These are phyloP conservation scores for Suillus occidentalis DNA, from an alignment of 768 basidiomycete species.

Conservation along the genomic window DNA sequence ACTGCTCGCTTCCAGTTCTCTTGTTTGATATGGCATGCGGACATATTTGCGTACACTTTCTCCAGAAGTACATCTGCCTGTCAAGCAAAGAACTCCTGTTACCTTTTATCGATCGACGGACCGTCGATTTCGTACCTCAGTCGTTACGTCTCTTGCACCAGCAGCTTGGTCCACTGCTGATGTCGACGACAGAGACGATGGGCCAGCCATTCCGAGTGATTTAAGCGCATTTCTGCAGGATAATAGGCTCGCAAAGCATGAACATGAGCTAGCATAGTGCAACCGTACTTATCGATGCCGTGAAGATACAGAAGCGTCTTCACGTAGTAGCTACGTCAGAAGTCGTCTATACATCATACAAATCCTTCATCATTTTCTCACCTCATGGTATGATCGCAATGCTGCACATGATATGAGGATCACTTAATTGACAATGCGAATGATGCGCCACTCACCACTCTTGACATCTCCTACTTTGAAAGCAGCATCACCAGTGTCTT, in stretches of 20 bases:
- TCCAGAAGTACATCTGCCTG: constrained; percentile 76
- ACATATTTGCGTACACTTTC: constrained; percentile 85
- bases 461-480: constrained; percentile 66
- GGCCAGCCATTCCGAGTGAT: constrained; percentile 42
- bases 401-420: constrained; percentile 41
- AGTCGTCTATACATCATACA: not conserved
- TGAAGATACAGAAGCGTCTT: constrained; percentile 72
- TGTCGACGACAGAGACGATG: constrained; percentile 5
- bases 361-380: constrained; percentile 25
- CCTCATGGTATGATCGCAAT: constrained; percentile 71
- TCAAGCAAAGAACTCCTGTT: not conserved
- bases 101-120: not conserved
- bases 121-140: constrained; percentile 49
- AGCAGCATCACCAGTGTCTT: constrained; percentile 63
- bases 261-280: not conserved
- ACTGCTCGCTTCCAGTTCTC: constrained; percentile 76
- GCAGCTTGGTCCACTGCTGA: constrained; percentile 31
- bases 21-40: constrained; percentile 79
- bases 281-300: constrained; percentile 73
- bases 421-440: not conserved
- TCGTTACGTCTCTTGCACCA: constrained; percentile 51
- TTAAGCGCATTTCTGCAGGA: constrained; percentile 52
- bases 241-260: not conserved
- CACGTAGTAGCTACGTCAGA: constrained; percentile 14
- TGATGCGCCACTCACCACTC: constrained; percentile 44